Conservation (phyloP, 2,329 filamentous ascomycete species). For the Stromatinia cepivora region DNA sequence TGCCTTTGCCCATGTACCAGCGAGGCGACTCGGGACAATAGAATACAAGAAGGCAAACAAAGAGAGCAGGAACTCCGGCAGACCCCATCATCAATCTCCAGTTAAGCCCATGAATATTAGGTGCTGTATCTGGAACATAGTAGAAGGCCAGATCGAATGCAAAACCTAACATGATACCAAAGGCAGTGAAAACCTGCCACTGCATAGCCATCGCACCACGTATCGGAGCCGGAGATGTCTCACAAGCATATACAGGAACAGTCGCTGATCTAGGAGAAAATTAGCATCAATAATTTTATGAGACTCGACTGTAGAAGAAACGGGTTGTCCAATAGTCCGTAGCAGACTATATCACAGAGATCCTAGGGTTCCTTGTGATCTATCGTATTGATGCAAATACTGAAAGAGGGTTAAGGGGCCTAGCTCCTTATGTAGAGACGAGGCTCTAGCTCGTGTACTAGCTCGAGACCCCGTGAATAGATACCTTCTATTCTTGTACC, state of each 20-base stretch:
- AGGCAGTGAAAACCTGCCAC: slow-evolving; percentile 57
- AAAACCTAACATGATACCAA: slow-evolving; percentile 59
- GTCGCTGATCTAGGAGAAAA: slow-evolving; percentile 50
- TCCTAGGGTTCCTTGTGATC: no score
- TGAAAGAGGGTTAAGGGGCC: no score
- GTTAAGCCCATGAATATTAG: slow-evolving; percentile 54
- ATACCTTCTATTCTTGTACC: no score
- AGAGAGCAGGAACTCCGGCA: slow-evolving; percentile 60
- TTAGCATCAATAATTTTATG: not conserved
- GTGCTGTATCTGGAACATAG: slow-evolving; percentile 49
- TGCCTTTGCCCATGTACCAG: slow-evolving; percentile 52
- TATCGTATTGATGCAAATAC: no score
- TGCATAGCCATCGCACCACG: slow-evolving; percentile 72
- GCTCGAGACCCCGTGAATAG: no score
- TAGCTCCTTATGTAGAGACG: no score
- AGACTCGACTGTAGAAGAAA: not conserved
- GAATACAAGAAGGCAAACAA: slow-evolving; percentile 51
- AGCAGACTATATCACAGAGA: not conserved
- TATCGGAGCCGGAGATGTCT: slow-evolving; percentile 62
- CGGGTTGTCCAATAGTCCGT: not conserved
- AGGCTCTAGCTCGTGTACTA: no score
- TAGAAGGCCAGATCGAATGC: slow-evolving; percentile 63
- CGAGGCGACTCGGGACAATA: slow-evolving; percentile 51
- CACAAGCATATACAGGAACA: slow-evolving; percentile 68
- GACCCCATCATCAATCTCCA: slow-evolving; percentile 70